Evolutionary conservation across 2,329 filamentous ascomycete genomes (phyloP), one percentile per base, ranked within the genome.

Genomic region (Penicillium fuscoglaucum): DNA sequence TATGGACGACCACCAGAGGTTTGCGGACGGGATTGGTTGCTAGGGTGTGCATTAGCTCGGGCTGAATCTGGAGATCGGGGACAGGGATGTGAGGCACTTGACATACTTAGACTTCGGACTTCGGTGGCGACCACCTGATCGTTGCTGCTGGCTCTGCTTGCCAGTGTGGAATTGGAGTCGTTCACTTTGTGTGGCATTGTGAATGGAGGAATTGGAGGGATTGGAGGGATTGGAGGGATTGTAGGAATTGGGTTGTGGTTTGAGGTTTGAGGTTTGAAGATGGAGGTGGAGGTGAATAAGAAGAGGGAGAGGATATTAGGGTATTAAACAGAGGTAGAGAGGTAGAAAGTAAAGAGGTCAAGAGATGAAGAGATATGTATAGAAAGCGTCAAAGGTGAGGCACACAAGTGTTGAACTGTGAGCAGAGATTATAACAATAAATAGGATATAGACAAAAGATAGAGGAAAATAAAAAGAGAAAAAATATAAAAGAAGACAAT

Each of bases 101-200:
- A 66, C 68, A 62, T 72, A 74, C 70, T 67, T 66, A 65, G 69
- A 73, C 68, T 70, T 66, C 68, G 69, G 51, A 69, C 62, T 59
- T 71, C 66, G 33, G 69, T 62, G 56, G 70, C 61, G 9, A 70
- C 66, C 12, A 70, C 68, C 31, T 67, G 68, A 60, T 71, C 67
- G 48, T 63, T 61, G 58, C 66, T 72, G 56, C 71, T 72, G 58
- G 59, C 66, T 55, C 61, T 63, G 62, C 69, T 72, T 61, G 69
- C 68, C 44, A 73, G 62, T n/a, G 70, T 72, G 52, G 70, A 71
- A 63, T 71, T 72, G 57, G 72, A 74, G 58, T 73, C 67, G 65
- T 72, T 74, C 64, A 69, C 65, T 64, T 73, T 74, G 66, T 70
- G 69, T 59, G 72, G 72, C 72, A 74, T 73, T 50, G 37, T 70